Conservation (phyloP, 2,329 filamentous ascomycete species). For the Dactylellina haptotyla region DNA sequence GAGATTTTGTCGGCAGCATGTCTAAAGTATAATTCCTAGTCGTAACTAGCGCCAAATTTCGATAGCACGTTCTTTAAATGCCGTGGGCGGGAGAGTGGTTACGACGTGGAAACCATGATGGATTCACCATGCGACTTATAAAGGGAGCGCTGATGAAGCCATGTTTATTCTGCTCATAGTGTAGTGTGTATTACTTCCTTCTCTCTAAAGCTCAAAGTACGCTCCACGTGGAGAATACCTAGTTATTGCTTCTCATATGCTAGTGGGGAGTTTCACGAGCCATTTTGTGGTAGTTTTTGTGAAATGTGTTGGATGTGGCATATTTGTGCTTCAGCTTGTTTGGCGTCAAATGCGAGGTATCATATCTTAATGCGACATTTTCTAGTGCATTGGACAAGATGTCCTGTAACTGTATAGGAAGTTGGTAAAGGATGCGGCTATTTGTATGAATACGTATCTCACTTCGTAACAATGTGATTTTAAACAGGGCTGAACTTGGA, state of each 20-base stretch:
- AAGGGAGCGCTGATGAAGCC: not conserved
- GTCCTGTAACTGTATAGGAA: not conserved
- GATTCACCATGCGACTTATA: conserved; percentile 25
- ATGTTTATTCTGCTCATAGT: conserved; percentile 1
- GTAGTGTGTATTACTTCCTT: conserved; percentile 7
- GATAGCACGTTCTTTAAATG: conserved; percentile 23
- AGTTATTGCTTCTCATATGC: not conserved
- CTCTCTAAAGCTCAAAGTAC: conserved; percentile 45
- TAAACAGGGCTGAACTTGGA: too few species aligned
- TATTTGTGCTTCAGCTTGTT: conserved; percentile 14
- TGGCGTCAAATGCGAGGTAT: conserved; percentile 48
- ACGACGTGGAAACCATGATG: conserved; percentile 23
- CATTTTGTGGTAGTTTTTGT: conserved; percentile 23
- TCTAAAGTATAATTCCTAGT: not conserved
- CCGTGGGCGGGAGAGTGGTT: conserved; percentile 14
- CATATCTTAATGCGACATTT: conserved; percentile 39
- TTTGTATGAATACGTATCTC: too few species aligned
- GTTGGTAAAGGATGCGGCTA: too few species aligned
- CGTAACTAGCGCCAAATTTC: not conserved
- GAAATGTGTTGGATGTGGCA: conserved; percentile 49
- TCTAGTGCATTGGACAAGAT: conserved; percentile 7
- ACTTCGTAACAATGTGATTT: too few species aligned
- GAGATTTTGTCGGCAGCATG: conserved; percentile 14
- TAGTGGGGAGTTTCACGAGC: conserved; percentile 11
- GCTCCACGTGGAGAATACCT: conserved; percentile 19